Evolutionary conservation across 2,329 filamentous ascomycete species (phyloP), one percentile per base, ranked within the genome.

Genomic region (Paraphoma chrysanthemicola): DNA sequence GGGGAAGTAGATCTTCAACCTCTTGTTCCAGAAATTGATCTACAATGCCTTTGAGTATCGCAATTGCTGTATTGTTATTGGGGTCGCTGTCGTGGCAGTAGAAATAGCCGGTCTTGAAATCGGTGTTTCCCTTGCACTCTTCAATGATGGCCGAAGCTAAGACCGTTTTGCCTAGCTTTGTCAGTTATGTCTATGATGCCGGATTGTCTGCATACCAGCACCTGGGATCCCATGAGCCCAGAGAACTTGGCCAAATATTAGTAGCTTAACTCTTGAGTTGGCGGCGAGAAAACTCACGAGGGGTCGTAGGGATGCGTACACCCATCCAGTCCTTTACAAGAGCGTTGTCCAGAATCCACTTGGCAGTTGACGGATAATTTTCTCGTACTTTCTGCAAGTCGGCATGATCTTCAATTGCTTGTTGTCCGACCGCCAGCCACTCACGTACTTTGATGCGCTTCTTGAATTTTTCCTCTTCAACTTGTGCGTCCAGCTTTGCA

Each of bases 61-160:
- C 57, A 1, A 69, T 53, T 0, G 62, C 54, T 7, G 57, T 58
- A 29, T 58, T 62, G 29, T 49, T 56, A 33, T 36, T 41, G n/a
- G 53, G 51, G 14, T 61, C 66, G 18, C 60, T 58, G 33, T 66
- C 51, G 16, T 61, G 63, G 45, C 68, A 73, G 42, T 73, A 73
- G 47, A 64, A 67, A 44, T 62, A 71, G 39, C 41, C 50, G 6
- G 61, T 66, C 7, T 56, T 44, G 29, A 50, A 62, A 1, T 48
- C 53, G 1, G 6, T 28, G 12, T 36, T 57, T 12, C 43, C 16
- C 38, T 48, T 53, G 28, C 64, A 67, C 30, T 63, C 53, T 9
- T 71, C 68, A 5, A 71, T 58, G 6, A 72, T 57, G 3, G 59
- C 53, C 31, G 70, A 73, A 1, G 69, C 63, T 10, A 73, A 62